These are phyloP conservation scores for Colletotrichum karsti DNA, from an alignment of 2,329 filamentous ascomycete species.

Conservation along the genomic window DNA sequence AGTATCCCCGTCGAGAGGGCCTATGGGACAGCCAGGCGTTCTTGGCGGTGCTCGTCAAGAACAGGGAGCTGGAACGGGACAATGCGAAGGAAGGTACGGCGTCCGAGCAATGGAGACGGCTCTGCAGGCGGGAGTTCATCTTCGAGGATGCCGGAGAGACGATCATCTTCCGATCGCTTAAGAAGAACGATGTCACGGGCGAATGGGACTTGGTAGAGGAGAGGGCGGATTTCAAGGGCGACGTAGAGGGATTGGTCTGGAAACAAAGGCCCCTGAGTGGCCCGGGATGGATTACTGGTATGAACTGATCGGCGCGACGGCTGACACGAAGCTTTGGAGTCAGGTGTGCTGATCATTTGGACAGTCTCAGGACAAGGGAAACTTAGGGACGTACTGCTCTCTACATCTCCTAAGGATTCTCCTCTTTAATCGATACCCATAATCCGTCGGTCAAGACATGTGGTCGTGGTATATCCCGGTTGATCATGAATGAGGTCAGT, in stretches of 20 bases:
- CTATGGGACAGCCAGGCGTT: conserved; percentile 52
- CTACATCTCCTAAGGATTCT: background rate
- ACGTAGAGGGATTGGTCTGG: conserved; percentile 41
- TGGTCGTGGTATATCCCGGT: no score
- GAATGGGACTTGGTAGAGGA: conserved; percentile 49
- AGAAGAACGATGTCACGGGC: conserved; percentile 39
- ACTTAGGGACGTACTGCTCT: background rate
- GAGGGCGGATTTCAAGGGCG: conserved; percentile 40
- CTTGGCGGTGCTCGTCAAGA: conserved; percentile 47
- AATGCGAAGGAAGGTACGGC: conserved; percentile 41
- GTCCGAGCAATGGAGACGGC: conserved; percentile 48
- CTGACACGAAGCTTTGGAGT: background rate
- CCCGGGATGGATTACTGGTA: conserved; percentile 39
- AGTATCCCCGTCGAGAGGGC: conserved; percentile 52
- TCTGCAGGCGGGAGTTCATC: conserved; percentile 47
- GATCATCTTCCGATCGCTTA: conserved; percentile 46
- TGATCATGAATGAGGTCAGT: no score
- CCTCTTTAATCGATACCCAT: background rate
- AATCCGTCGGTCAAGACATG: background rate
- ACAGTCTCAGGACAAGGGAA: background rate
- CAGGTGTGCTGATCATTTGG: background rate
- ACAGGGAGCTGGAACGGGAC: conserved; percentile 43
- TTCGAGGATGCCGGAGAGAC: conserved; percentile 43
- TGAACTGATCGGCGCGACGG: conserved; percentile 32
- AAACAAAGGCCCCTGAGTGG: conserved; percentile 45